phyloP scores from a whole-genome alignment of 176 grass and related monocot species.

The Juncus effusus region DNA sequence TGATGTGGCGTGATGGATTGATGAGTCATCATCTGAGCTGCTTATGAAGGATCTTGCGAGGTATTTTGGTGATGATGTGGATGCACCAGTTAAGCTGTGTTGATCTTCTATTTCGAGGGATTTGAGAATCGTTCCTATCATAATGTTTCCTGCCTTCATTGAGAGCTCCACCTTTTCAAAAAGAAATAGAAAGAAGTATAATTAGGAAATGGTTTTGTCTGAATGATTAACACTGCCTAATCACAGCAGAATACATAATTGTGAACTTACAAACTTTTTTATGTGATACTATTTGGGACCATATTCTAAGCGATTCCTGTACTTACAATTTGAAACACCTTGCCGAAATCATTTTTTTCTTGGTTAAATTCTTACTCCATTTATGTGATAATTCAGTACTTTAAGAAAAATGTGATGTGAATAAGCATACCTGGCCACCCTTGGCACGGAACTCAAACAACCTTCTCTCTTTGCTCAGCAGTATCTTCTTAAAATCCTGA shows the following conservation, averaged over 20 bases:
- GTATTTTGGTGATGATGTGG: constrained; percentile 45
- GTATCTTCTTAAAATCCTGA: constrained; percentile 63
- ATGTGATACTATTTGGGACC: not conserved
- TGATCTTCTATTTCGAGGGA: constrained; percentile 96
- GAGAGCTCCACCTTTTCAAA: constrained; percentile 77
- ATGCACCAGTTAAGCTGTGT: constrained; percentile 48
- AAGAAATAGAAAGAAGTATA: constrained; percentile 15
- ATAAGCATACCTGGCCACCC: constrained; percentile 65
- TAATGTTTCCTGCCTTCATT: constrained; percentile 64
- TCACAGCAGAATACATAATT: not conserved
- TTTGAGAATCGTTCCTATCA: constrained; percentile 85
- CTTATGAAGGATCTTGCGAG: constrained; percentile 89
- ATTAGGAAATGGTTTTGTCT: not conserved
- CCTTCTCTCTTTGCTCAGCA: constrained; percentile 67
- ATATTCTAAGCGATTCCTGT: not conserved
- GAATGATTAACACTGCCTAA: not conserved
- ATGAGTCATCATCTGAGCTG: constrained; percentile 33
- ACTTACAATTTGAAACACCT: too few species aligned
- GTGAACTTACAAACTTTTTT: not conserved
- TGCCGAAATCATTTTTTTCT: too few species aligned
- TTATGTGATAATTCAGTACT: not conserved
- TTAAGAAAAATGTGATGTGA: not conserved
- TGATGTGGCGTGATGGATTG: constrained; percentile 8
- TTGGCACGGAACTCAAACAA: constrained; percentile 93
- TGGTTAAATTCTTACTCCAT: not conserved